Evolutionary conservation across 2,329 filamentous ascomycete genomes (phyloP), one percentile per base, ranked within the genome.

Genomic region (Leptographium radiaticola): DNA sequence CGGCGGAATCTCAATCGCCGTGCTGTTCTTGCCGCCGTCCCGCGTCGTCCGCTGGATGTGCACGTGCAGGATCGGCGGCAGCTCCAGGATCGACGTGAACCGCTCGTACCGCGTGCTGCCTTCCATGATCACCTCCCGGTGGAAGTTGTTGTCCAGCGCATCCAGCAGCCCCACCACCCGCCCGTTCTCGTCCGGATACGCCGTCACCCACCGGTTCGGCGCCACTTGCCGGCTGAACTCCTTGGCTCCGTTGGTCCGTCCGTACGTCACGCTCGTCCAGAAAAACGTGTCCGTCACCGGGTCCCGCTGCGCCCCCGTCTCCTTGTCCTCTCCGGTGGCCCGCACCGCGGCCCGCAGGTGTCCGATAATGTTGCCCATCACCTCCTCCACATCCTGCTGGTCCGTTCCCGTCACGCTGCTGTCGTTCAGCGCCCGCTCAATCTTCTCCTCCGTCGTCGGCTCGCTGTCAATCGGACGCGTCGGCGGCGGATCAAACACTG

Each of bases 371-470:
- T 91, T 93, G 55, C 89, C 89, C 71, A 96, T 90, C 47, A 96
- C 91, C 68, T 98, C 93, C 13, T 89, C 89, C 6, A 96, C 91
- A 68, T 98, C 93, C 69, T 98, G 90, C 64, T 98, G 93, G 38
- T 88, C 74, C 0, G 76, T 79, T 3, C 76, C 76, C 11, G 73
- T 73, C 36, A 62, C 71, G 58, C 53, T 71, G 71, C 63, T 70
- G 71, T 69, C 71, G 61, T 72, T 74, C 31, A 72, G 69, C 6
- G 68, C 74, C 53, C 63, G 70, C 47, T 66, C 67, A 11, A 77
- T 71, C 52, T 71, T 71, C 49, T 74, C 64, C 25, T 77, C 73
- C 13, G 57, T 49, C 12, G 78, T 61, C 4, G 69, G 69, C 47
- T 33, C 38, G 51, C 33, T 50, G 20, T 63, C 66, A 18, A 55